Evolutionary conservation across 768 basidiomycete species (phyloP).

Genomic region (Neoboletus brunneissimus): DNA sequence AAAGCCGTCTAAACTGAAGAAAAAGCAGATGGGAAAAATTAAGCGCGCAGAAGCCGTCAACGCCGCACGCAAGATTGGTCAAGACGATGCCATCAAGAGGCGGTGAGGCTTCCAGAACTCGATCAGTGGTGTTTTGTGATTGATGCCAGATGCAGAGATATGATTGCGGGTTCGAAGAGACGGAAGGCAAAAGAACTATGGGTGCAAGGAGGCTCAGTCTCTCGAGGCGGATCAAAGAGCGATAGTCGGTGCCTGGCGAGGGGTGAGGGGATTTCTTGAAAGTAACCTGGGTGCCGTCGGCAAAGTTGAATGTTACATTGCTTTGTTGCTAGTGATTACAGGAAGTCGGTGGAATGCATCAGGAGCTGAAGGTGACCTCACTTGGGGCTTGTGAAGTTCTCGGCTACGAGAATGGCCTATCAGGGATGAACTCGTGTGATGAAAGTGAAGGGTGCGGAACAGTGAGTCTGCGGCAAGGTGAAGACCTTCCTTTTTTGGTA

Average conservation of each 20-base stretch:
- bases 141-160: slow-evolving; percentile 50
- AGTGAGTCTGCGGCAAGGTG: neutral
- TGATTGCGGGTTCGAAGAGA: slow-evolving; percentile 73
- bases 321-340: slow-evolving; percentile 7
- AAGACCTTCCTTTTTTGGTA: slow-evolving; percentile 13
- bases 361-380: neutral
- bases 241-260: neutral
- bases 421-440: slow-evolving; percentile 3
- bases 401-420: neutral
- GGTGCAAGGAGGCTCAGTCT: neutral
- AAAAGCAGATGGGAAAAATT: slow-evolving; percentile 78
- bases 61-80: slow-evolving; percentile 63
- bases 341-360: neutral
- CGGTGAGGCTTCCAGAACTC: slow-evolving; percentile 42
- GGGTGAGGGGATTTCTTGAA: too few relatives aligned
- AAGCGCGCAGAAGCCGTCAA: slow-evolving; percentile 78
- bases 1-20: slow-evolving; percentile 88
- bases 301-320: slow-evolving; percentile 6
- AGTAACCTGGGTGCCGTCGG: neutral
- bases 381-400: neutral
- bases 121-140: neutral
- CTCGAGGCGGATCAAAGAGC: neutral
- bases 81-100: slow-evolving; percentile 69
- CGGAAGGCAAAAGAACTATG: slow-evolving; percentile 43
- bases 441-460: neutral